Percentiles rank a stretch among this genome's conserved stretches.
Evolutionary conservation across 148 eudicot species (phyloP).

Genomic region (Rhododendron vialii): DNA sequence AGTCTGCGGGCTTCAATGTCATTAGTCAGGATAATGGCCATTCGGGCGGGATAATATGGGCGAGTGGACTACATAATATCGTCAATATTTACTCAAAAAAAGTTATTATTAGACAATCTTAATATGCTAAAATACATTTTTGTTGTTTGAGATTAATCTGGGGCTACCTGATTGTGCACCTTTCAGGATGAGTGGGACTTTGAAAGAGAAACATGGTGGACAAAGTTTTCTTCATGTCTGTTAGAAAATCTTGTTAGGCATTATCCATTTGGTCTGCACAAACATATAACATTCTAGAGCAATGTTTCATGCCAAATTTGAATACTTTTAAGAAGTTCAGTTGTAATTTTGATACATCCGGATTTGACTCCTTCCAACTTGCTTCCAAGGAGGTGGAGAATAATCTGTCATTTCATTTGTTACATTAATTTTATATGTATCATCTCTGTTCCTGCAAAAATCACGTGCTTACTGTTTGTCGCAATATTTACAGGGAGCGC

Average conservation of each 20-base stretch:
- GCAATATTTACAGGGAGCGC: slow-evolving; percentile 33
- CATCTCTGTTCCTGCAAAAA: neutral
- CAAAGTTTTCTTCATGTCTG: neutral
- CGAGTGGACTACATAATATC: too few species aligned
- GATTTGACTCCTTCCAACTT: neutral
- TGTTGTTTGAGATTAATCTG: neutral
- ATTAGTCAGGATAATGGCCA: too few species aligned
- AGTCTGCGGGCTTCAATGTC: too few species aligned
- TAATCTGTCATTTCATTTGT: neutral
- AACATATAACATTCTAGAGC: neutral
- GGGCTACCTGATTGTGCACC: neutral
- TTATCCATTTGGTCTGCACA: neutral
- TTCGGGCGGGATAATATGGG: too few species aligned
- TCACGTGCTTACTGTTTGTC: neutral
- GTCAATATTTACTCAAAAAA: neutral
- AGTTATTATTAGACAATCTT: neutral
- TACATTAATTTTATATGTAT: neutral
- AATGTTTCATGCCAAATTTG: neutral
- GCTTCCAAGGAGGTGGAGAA: neutral
- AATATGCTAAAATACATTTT: neutral
- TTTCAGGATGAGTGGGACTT: neutral
- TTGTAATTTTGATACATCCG: neutral
- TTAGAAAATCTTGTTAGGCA: neutral
- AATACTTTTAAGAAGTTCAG: neutral
- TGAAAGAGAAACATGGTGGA: neutral